Base-by-base conservation (phyloP, 75 land plant genomes). In the Sequoiadendron giganteum region DNA sequence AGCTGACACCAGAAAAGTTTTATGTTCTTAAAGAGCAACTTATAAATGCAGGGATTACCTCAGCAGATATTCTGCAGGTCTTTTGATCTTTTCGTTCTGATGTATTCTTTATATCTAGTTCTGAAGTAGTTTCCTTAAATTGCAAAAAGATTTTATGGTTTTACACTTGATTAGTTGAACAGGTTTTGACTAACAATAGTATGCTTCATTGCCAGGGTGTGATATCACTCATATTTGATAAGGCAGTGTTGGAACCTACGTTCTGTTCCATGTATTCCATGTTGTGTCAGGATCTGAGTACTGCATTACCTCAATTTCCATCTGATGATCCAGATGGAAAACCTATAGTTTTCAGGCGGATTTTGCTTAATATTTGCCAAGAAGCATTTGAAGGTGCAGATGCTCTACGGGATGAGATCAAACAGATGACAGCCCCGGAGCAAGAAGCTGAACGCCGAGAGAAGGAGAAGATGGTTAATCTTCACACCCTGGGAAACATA, bases 381-480 rank as follows among this genome's bases (percentile, higher is more conserved):
- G 96, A 97, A 90, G 99, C 94, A 83, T 98, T 98, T 92, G 99
- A 98, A 91, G 95, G 96, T 56, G 94, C 95, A 43, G 97, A 91
- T 87, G 94, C 91, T 16, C 34, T 94, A 89, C 89, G 96, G 56
- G 91, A 61, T 73, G 99, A 97, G 89, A 86, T 94, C 38, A 86
- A 87, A 76, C 92, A 94, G 86, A 87, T 97, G 95, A 92, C 88
- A 68, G 91, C 86, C 18, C 95, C 99, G n/a, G 97, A 95, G 55
- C 94, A 97, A 58, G 97, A 97, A 84, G 13, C 49, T 70, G 99
- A 94, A 88, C 95, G 97, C 5, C 90, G 89, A 54, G 99, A 98
- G 70, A 95, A 95, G 88, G 99, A 97, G 87, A 90, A 91, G 87
- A 83, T 91, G 43, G 89, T 94, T 43, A 97, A 97, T 88, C 94